phyloP scores from a whole-genome alignment of 83 land plant genomes.

The Picea mariana region DNA sequence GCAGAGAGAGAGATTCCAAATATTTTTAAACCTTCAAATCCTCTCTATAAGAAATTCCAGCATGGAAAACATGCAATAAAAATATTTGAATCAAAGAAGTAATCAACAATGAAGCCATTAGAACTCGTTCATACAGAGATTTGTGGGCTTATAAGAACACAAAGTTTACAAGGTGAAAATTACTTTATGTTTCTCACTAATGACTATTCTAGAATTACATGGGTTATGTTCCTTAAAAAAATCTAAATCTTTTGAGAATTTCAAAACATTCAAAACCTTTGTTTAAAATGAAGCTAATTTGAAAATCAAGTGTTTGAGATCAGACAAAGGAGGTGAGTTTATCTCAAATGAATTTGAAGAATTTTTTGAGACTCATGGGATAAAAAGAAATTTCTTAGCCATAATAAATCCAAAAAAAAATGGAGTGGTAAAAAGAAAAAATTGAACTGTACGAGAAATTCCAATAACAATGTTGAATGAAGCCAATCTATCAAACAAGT shows the following conservation, averaged over 20 bases:
- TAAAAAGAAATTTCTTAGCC: neutral
- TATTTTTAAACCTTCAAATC: too few species aligned
- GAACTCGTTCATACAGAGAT: too few species aligned
- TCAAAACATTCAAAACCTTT: too few species aligned
- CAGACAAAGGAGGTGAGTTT: too few species aligned
- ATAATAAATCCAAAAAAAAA: neutral
- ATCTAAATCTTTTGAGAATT: too few species aligned
- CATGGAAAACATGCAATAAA: neutral
- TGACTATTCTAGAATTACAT: neutral
- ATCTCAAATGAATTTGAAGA: neutral
- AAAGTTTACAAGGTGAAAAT: neutral
- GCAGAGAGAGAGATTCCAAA: neutral
- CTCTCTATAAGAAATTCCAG: neutral
- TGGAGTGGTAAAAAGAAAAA: neutral
- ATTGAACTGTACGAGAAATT: neutral
- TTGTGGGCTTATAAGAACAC: neutral
- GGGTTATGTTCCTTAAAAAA: too few species aligned
- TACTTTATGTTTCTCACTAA: neutral
- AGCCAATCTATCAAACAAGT: neutral
- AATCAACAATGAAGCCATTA: too few species aligned
- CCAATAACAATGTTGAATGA: neutral
- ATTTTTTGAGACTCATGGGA: too few species aligned
- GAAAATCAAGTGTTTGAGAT: too few species aligned
- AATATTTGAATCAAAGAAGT: too few species aligned
- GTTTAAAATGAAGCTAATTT: too few species aligned